A percentile compares a stretch with the other conserved stretches of the same genome.
Evolutionary conservation across 768 basidiomycete genomes (phyloP).

Genomic region (Serendipita sp.): DNA sequence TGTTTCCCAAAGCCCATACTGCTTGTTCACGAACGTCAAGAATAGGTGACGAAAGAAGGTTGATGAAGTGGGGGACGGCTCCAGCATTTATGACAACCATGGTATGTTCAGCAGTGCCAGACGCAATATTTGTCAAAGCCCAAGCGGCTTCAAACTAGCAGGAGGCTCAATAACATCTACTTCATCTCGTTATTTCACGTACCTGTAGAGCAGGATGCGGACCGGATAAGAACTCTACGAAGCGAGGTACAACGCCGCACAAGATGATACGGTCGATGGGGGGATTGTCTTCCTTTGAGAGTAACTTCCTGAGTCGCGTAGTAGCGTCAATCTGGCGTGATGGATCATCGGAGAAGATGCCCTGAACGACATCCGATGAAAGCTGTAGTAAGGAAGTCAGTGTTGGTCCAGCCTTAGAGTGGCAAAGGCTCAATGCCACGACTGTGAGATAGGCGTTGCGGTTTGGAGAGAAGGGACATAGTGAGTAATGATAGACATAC

Average conservation of each 20-base stretch:
- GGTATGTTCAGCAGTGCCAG: slow-evolving; percentile 95
- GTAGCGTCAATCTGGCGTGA: slow-evolving; percentile 93
- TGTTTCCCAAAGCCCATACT: slow-evolving; percentile 98
- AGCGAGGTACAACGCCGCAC: slow-evolving; percentile 91
- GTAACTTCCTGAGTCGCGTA: slow-evolving; percentile 93
- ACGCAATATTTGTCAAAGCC: slow-evolving; percentile 96
- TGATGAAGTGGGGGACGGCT: slow-evolving; percentile 95
- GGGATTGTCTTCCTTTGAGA: slow-evolving; percentile 99
- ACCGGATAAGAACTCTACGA: slow-evolving; percentile 77
- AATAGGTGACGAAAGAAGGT: slow-evolving; percentile 51
- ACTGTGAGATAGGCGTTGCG: not conserved
- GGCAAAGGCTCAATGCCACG: not conserved
- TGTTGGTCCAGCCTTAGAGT: not conserved
- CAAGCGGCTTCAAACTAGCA: slow-evolving; percentile 88
- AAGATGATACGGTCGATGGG: slow-evolving; percentile 94
- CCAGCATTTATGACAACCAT: slow-evolving; percentile 91
- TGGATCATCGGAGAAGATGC: slow-evolving; percentile 81
- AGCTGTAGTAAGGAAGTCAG: slow-evolving; percentile 30
- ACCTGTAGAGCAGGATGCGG: slow-evolving; percentile 32
- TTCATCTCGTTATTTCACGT: not conserved
- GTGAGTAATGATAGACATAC: slow-evolving; percentile 10
- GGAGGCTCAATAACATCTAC: not conserved
- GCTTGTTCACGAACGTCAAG: slow-evolving; percentile 98
- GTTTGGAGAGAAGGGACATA: too few relatives aligned
- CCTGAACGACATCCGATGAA: slow-evolving; percentile 81